Conservation (phyloP, 768 basidiomycete species). For the Amanita exitialis region DNA sequence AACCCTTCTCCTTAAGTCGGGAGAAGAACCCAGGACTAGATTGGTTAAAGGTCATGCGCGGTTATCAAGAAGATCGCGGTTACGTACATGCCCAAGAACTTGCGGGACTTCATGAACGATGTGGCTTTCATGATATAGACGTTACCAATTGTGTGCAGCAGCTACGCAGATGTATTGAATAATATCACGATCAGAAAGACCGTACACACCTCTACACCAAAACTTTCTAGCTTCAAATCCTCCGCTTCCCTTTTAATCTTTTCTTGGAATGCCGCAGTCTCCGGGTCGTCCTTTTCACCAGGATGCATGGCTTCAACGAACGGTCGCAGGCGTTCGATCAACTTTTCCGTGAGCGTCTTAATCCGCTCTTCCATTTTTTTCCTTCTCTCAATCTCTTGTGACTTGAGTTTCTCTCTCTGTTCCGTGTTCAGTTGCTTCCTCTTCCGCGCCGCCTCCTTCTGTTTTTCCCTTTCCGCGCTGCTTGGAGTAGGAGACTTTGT, state of each 20-base stretch:
- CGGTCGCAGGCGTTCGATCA: slow-evolving; percentile 77
- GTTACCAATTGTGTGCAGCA: slow-evolving; percentile 83
- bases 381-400: slow-evolving; percentile 72
- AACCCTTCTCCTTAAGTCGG: slow-evolving; percentile 87
- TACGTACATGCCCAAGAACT: slow-evolving; percentile 81
- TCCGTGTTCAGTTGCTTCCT: slow-evolving; percentile 61
- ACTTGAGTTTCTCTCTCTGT: slow-evolving; percentile 75
- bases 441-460: slow-evolving; percentile 33
- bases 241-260: slow-evolving; percentile 80
- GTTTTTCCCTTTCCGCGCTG: slow-evolving; percentile 28
- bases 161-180: slow-evolving; percentile 25
- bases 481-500: slow-evolving; percentile 14
- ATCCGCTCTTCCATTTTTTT: slow-evolving; percentile 77
- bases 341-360: slow-evolving; percentile 61
- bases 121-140: slow-evolving; percentile 93
- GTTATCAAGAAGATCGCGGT: slow-evolving; percentile 2
- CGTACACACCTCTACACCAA: slow-evolving; percentile 79
- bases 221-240: slow-evolving; percentile 94
- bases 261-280: slow-evolving; percentile 70
- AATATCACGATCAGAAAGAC: not conserved
- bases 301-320: slow-evolving; percentile 87
- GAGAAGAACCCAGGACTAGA: slow-evolving; percentile 83
- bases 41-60: slow-evolving; percentile 3
- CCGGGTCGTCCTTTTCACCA: slow-evolving; percentile 70
- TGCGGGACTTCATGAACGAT: slow-evolving; percentile 84